Percentiles rank a stretch among this genome's conserved stretches.
Evolutionary conservation across 257 asterid species (phyloP).

Genomic region (Ballota nigra): DNA sequence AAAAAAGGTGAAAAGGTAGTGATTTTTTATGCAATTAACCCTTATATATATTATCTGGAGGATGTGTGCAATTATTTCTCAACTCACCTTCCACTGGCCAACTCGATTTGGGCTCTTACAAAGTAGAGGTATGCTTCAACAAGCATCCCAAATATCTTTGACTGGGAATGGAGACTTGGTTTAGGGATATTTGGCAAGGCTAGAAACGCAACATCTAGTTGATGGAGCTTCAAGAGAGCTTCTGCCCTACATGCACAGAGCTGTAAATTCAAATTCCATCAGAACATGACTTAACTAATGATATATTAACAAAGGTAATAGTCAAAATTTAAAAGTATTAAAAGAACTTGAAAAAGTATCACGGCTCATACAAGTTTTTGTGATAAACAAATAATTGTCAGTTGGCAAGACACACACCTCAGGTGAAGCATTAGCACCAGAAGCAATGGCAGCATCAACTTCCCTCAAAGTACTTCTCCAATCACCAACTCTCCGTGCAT

Average conservation of each 20-base stretch:
- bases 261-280: constrained; percentile 57
- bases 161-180: constrained; percentile 32
- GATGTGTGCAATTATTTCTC: background rate
- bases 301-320: background rate
- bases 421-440: constrained; percentile 80
- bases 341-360: too few species aligned
- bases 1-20: too few species aligned
- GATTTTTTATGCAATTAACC: background rate
- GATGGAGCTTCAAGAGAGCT: constrained; percentile 80
- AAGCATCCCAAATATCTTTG: constrained; percentile 61
- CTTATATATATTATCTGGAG: background rate
- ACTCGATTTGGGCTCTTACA: constrained; percentile 68
- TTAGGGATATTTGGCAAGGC: constrained; percentile 48
- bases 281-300: background rate
- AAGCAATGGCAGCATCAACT: constrained; percentile 73
- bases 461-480: constrained; percentile 71
- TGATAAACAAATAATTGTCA: background rate
- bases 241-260: constrained; percentile 83
- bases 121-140: constrained; percentile 66
- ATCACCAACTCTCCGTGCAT: constrained; percentile 66
- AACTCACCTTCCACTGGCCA: constrained; percentile 79
- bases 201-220: constrained; percentile 52
- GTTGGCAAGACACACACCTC: constrained; percentile 40
- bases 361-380: too few species aligned
- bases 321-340: too few species aligned